Evolutionary conservation across 2,329 filamentous ascomycete genomes (phyloP), one percentile per base, ranked within the genome.

Genomic region (Neonectria faginata): DNA sequence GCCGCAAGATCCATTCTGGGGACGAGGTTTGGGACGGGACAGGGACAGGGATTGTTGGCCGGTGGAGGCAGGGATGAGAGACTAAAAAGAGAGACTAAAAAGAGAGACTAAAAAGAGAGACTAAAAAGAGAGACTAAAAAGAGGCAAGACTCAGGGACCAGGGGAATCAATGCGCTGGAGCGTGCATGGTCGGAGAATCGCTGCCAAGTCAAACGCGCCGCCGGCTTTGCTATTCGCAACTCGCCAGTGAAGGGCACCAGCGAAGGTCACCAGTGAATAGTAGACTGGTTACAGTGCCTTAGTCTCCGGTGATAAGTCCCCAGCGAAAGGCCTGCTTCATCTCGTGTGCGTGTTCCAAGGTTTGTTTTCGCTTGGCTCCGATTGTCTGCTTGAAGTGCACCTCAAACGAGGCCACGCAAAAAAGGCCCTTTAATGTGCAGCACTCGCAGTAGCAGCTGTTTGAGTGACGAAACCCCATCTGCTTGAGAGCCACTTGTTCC

Each of bases 1-100:
- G 72, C 72, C 72, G 69, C 72, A 74, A 74, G 72, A 74, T 73
- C 62, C 70, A 72, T 73, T 70, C 70, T 61, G 71, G 71, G 70
- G 71, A 70, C 63, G 56, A 57, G 63, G 65, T 60, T 65, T 64
- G 54, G 48, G 39, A 53, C 55, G 61, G 36, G 55, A 20, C 47
- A 58, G 69, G 67, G 67, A 65, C 67, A 67, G 66, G 70, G 71
- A 68, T 52, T 58, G 16, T n/a, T 50, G 16, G 27, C 12, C 33
- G 16, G 33, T 39, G 33, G 14, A 65, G 54, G 58, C 65, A 70
- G 65, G 60, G 62, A 63, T 60, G 67, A 54, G 63, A 54, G 65
- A 29, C 44, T 51, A 44, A 61, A 12, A 52, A 45, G 52, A 51
- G 51, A 42, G 12, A 47, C 51, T 63, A 6, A 25, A 12, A 52